A percentile compares a stretch with the other conserved stretches of the same genome.
These are phyloP conservation scores for Volvox reticuliferus DNA, from an alignment of 139 green algal species.

Conservation along the genomic window DNA sequence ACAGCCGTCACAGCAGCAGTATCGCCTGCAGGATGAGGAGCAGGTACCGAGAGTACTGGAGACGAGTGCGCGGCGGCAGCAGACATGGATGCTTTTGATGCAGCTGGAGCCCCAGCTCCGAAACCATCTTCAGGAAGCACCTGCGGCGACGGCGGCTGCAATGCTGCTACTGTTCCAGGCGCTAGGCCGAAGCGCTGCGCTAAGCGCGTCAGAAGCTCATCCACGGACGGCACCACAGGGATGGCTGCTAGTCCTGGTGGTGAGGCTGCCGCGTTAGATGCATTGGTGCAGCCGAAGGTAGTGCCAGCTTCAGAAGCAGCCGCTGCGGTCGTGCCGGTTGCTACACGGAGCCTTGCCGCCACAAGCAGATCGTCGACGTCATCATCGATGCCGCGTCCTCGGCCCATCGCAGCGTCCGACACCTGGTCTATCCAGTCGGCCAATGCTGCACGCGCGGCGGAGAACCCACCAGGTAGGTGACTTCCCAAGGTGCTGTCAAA, in stretches of 20 bases:
- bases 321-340: neutral
- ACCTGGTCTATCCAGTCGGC: conserved; percentile 10
- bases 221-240: neutral
- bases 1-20: too few relatives aligned
- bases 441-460: neutral
- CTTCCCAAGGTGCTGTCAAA: neutral
- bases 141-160: neutral
- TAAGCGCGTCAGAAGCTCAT: conserved; percentile 15
- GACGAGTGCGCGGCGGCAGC: too few relatives aligned
- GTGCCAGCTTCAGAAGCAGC: neutral
- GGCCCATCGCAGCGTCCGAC: neutral
- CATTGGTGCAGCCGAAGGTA: too few relatives aligned
- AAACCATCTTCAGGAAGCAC: neutral
- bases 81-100: too few relatives aligned
- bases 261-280: too few relatives aligned
- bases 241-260: neutral
- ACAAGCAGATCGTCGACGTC: neutral
- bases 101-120: neutral
- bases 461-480: neutral
- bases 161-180: neutral
- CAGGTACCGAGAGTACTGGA: too few relatives aligned
- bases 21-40: too few relatives aligned
- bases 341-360: neutral
- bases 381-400: neutral
- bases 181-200: conserved; percentile 27